phyloP scores from a whole-genome alignment of 805 yeast genomes.

The Teunomyces stri region DNA sequence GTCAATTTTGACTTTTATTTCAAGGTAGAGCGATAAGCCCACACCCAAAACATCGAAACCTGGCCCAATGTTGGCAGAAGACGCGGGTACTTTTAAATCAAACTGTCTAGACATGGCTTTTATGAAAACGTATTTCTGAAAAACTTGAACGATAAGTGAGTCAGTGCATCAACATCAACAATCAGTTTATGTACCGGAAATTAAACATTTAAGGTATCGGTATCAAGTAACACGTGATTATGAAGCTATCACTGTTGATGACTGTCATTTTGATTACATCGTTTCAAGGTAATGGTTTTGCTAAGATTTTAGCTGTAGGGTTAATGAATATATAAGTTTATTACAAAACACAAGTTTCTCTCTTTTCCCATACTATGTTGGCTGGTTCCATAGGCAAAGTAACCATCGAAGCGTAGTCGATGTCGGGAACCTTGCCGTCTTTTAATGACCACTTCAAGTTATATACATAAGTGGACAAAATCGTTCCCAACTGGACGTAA shows the following conservation, averaged over 20 bases:
- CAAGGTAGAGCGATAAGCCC: conserved; percentile 74
- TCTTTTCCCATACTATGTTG: conserved; percentile 65
- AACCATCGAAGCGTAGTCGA: conserved; percentile 89
- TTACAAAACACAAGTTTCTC: conserved; percentile 32
- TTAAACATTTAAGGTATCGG: too few relatives aligned
- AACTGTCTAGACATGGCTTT: conserved; percentile 26
- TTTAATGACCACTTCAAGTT: conserved; percentile 71
- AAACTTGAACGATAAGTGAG: conserved; percentile 2
- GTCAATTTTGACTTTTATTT: conserved; percentile 67
- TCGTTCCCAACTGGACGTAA: conserved; percentile 84
- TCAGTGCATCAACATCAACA: not conserved
- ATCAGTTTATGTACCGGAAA: not conserved
- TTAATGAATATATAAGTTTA: not conserved
- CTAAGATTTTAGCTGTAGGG: too few relatives aligned
- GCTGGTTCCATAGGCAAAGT: conserved; percentile 85
- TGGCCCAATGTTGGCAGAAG: conserved; percentile 97
- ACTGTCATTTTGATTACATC: too few relatives aligned
- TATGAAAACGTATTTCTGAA: not conserved
- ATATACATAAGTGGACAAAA: conserved; percentile 71
- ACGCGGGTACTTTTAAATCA: conserved; percentile 81
- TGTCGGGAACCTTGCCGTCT: conserved; percentile 49
- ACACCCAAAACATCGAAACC: conserved; percentile 97
- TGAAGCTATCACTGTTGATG: too few relatives aligned
- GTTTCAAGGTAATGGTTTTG: too few relatives aligned
- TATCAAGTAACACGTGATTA: too few relatives aligned